Evolutionary conservation across 169 alveolate genomes (phyloP).

Genomic region (Plasmodium falciparum): DNA sequence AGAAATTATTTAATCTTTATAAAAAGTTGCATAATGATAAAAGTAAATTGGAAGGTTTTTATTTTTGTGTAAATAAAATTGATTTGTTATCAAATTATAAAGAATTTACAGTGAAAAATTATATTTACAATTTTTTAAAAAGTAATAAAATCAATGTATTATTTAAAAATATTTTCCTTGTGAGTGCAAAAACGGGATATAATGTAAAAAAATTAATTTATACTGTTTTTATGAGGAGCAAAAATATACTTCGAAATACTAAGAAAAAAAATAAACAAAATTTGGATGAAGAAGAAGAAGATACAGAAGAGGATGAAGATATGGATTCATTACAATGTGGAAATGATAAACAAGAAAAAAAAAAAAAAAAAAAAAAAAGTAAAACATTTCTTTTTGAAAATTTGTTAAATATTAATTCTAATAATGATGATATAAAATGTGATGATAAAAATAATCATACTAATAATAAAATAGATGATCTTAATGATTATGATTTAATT

Average conservation of each 20-base stretch:
- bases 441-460: not conserved
- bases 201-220: slow-evolving; percentile 65
- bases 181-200: slow-evolving; percentile 75
- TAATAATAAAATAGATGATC: not conserved
- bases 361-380: not conserved
- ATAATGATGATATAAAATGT: not conserved
- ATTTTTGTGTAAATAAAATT: slow-evolving; percentile 71
- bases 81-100: slow-evolving; percentile 34
- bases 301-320: not conserved
- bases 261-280: slow-evolving; percentile 11
- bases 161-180: slow-evolving; percentile 65
- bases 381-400: not conserved
- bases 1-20: slow-evolving; percentile 42
- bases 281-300: too few relatives aligned
- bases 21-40: slow-evolving; percentile 42
- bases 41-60: slow-evolving; percentile 68
- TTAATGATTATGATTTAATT: not conserved
- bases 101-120: slow-evolving; percentile 72
- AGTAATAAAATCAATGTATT: slow-evolving; percentile 54
- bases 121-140: slow-evolving; percentile 45
- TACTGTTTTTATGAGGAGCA: slow-evolving; percentile 35
- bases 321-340: not conserved
- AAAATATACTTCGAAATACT: slow-evolving; percentile 2
- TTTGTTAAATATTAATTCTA: not conserved
- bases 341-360: not conserved